Percentiles rank a stretch among this genome's conserved stretches.
These are phyloP conservation scores for Nothophoma quercina DNA, from an alignment of 2,329 filamentous ascomycete genomes.

Conservation along the genomic window DNA sequence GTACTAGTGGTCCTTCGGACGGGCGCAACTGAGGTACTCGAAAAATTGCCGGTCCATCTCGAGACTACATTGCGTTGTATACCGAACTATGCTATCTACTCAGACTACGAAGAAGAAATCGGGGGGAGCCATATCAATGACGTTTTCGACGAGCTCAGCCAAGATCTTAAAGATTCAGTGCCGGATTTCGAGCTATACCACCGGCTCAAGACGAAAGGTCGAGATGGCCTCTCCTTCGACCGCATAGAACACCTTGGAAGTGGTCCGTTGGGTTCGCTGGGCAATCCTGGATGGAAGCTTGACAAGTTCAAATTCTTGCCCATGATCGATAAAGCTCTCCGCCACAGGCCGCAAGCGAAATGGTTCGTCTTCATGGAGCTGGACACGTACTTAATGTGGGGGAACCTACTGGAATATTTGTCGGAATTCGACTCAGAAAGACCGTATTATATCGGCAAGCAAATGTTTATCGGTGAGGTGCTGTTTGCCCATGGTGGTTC, in stretches of 20 bases:
- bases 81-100: constrained; percentile 43
- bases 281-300: constrained; percentile 33
- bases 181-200: constrained; percentile 44
- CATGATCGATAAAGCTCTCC: constrained; percentile 37
- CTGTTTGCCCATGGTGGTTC: constrained; percentile 63
- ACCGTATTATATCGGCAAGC: constrained; percentile 61
- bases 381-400: constrained; percentile 64
- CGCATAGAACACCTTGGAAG: constrained; percentile 25
- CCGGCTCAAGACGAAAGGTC: constrained; percentile 36
- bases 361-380: constrained; percentile 67
- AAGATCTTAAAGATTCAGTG: constrained; percentile 30
- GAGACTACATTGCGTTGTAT: constrained; percentile 44
- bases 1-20: constrained; percentile 64
- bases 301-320: constrained; percentile 48
- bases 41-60: constrained; percentile 58
- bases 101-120: constrained; percentile 41
- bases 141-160: constrained; percentile 35
- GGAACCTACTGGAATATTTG: constrained; percentile 61
- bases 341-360: constrained; percentile 53
- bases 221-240: constrained; percentile 28
- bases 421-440: constrained; percentile 55
- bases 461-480: constrained; percentile 59
- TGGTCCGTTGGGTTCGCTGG: constrained; percentile 7
- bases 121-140: constrained; percentile 37
- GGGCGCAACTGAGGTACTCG: constrained; percentile 61